A percentile compares a stretch with the other conserved stretches of the same genome.
phyloP scores from a whole-genome alignment of 225 moss, liverwort and hornwort genomes.

The Sphagnum contortum region DNA sequence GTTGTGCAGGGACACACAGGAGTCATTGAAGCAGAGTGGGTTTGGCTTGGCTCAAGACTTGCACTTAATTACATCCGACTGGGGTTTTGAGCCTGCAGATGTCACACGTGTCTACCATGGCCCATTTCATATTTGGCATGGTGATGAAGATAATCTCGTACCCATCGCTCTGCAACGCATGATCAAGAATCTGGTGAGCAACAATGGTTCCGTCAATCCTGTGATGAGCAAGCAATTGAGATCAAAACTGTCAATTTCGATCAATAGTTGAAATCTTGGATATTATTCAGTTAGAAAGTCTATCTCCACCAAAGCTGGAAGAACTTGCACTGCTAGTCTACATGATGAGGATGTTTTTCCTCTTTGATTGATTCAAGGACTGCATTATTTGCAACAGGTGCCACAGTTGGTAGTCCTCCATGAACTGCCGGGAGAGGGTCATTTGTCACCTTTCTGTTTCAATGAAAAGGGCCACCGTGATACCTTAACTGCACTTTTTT shows the following conservation, averaged over 20 bases:
- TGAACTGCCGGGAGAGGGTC: conserved; percentile 21
- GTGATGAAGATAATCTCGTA: conserved; percentile 41
- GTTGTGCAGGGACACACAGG: conserved; percentile 35
- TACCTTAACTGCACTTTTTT: conserved; percentile 14
- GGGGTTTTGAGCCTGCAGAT: conserved; percentile 48
- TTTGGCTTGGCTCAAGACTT: conserved; percentile 49
- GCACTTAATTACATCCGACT: conserved; percentile 21
- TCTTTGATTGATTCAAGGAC: too few relatives aligned
- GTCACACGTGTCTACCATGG: conserved; percentile 27
- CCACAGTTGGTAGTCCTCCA: conserved; percentile 19
- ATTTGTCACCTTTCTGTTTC: conserved; percentile 25
- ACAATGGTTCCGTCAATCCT: too few relatives aligned
- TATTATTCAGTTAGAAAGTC: too few relatives aligned
- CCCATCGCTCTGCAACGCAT: conserved; percentile 30
- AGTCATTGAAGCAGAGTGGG: conserved; percentile 29
- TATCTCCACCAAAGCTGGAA: too few relatives aligned
- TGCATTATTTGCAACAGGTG: conserved; percentile 2
- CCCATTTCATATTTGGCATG: conserved; percentile 33
- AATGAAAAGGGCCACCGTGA: conserved; percentile 20
- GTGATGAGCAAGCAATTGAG: too few relatives aligned
- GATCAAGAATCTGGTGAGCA: conserved; percentile 37
- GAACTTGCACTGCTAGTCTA: too few relatives aligned
- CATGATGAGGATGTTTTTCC: too few relatives aligned
- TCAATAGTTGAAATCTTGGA: too few relatives aligned
- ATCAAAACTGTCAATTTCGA: too few relatives aligned